A percentile compares a stretch with the other conserved stretches of the same genome.
These are phyloP conservation scores for Linnemannia zychae DNA, from an alignment of 192 early-diverging fungal genomes.

Conservation along the genomic window DNA sequence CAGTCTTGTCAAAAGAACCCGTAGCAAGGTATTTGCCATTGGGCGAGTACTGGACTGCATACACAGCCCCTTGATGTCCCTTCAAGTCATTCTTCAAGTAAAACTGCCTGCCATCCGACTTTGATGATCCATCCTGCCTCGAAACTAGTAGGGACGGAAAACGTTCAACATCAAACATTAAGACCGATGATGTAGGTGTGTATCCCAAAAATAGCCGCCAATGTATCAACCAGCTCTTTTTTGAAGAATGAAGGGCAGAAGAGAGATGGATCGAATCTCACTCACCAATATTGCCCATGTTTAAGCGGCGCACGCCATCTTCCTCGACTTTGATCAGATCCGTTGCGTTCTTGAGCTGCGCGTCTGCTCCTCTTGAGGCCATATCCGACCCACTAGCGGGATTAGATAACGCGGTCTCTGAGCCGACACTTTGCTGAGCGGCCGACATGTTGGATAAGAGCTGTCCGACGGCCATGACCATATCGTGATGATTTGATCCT, in stretches of 20 bases:
- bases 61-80: conserved; percentile 93
- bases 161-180: background rate
- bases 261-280: background rate
- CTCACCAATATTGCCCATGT: conserved; percentile 53
- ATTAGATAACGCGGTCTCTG: conserved; percentile 3
- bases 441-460: conserved; percentile 35
- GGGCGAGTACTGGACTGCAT: conserved; percentile 89
- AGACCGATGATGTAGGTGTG: background rate
- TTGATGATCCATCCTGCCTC: conserved; percentile 42
- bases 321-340: conserved; percentile 53
- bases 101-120: conserved; percentile 51
- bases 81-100: conserved; percentile 60
- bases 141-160: conserved; percentile 20
- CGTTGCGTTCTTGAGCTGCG: conserved; percentile 33
- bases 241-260: background rate
- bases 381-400: conserved; percentile 9
- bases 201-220: background rate
- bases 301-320: conserved; percentile 41
- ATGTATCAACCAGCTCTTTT: background rate
- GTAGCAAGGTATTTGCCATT: conserved; percentile 86
- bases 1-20: conserved; percentile 95
- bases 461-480: conserved; percentile 29
- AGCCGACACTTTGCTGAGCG: conserved; percentile 19
- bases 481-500: conserved; percentile 19
- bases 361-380: conserved; percentile 15